These are phyloP conservation scores for Flaveria floridana DNA, from an alignment of 140 eudicot species.

Conservation along the genomic window DNA sequence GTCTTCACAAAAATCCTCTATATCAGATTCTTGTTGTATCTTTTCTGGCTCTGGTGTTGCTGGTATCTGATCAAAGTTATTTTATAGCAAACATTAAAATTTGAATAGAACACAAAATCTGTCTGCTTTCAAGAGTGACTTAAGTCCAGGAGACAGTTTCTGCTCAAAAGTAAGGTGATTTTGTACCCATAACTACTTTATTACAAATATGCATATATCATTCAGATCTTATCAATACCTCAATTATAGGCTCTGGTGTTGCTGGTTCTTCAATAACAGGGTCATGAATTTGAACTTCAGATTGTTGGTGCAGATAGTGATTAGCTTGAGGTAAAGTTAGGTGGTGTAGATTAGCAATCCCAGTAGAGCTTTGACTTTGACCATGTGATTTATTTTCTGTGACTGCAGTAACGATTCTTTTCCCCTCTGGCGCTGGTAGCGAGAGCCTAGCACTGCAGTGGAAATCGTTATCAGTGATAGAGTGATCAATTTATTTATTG, in stretches of 20 bases:
- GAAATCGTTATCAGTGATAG: slow-evolving; percentile 24
- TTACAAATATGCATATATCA: background rate
- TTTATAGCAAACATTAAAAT: background rate
- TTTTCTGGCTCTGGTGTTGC: slow-evolving; percentile 70
- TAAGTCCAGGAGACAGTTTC: background rate
- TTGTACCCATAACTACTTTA: background rate
- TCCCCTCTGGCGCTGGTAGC: slow-evolving; percentile 81
- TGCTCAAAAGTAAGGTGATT: background rate
- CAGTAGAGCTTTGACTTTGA: slow-evolving; percentile 40
- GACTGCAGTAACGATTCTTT: slow-evolving; percentile 48
- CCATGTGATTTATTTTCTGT: slow-evolving; percentile 34
- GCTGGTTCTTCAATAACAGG: slow-evolving; percentile 63
- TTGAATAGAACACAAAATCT: background rate
- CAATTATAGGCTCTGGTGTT: slow-evolving; percentile 72
- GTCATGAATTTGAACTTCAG: slow-evolving; percentile 20
- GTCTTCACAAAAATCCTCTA: slow-evolving; percentile 66
- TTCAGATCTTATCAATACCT: slow-evolving; percentile 29
- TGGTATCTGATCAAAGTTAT: slow-evolving; percentile 38
- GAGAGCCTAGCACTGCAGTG: slow-evolving; percentile 85
- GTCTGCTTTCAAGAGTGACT: background rate
- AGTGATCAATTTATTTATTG: slow-evolving; percentile 4
- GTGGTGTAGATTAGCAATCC: slow-evolving; percentile 40
- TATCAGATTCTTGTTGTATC: slow-evolving; percentile 49
- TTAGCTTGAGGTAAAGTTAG: slow-evolving; percentile 46
- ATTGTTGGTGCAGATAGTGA: slow-evolving; percentile 29